These are phyloP conservation scores for Neofusicoccum umdonicola DNA, from an alignment of 2,329 filamentous ascomycete species.

Conservation along the genomic window DNA sequence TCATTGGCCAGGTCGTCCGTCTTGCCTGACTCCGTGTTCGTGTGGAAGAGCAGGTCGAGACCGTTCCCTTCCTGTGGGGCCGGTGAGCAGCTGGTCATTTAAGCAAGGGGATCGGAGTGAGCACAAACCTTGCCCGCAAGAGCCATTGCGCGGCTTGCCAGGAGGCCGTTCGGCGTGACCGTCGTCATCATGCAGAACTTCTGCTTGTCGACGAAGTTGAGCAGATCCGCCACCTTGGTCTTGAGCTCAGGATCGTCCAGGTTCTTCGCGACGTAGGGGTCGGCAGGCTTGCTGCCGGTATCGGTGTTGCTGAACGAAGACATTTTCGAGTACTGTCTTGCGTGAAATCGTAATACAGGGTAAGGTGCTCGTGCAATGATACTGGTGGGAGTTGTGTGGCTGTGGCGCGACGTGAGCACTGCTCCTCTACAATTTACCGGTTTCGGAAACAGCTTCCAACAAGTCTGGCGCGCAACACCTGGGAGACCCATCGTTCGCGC, in stretches of 20 bases:
- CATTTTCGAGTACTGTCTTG: background rate
- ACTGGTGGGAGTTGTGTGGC: background rate
- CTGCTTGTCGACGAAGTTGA: slow-evolving; percentile 65
- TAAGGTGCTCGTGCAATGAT: background rate
- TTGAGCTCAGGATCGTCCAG: slow-evolving; percentile 67
- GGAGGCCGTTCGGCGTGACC: slow-evolving; percentile 60
- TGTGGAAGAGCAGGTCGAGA: slow-evolving; percentile 84
- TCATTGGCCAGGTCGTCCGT: slow-evolving; percentile 74
- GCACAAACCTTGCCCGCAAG: slow-evolving; percentile 68
- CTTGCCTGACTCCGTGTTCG: slow-evolving; percentile 87
- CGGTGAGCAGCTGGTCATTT: slow-evolving; percentile 15
- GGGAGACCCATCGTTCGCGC: background rate
- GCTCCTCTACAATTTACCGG: background rate
- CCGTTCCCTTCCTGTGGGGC: slow-evolving; percentile 67
- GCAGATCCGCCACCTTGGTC: slow-evolving; percentile 73
- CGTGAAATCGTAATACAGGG: background rate
- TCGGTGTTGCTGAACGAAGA: slow-evolving; percentile 40
- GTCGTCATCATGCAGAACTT: slow-evolving; percentile 94
- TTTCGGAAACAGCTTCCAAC: background rate
- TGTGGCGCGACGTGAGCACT: slow-evolving; percentile 4
- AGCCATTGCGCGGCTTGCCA: slow-evolving; percentile 85
- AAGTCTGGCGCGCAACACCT: background rate
- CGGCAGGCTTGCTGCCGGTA: slow-evolving; percentile 51
- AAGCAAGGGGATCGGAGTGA: background rate
- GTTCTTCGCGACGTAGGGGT: slow-evolving; percentile 80